A percentile compares a stretch with the other conserved stretches of the same genome.
Evolutionary conservation across 2,329 filamentous ascomycete species (phyloP).

Genomic region (Cladosporium phlei): DNA sequence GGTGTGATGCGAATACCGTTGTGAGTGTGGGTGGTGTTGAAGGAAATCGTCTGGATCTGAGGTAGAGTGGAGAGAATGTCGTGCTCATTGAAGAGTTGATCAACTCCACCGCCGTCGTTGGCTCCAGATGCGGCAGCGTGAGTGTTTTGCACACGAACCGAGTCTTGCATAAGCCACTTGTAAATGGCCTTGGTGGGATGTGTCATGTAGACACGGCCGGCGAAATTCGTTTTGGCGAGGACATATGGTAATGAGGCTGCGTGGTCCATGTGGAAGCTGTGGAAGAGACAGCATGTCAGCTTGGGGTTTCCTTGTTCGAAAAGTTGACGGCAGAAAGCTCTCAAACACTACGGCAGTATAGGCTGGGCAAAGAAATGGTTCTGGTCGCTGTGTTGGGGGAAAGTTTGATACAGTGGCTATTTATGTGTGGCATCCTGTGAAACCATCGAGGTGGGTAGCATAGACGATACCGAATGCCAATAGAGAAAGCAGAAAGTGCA

Average conservation of each 20-base stretch:
- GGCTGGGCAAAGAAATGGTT: constrained; percentile 7
- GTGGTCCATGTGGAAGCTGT: constrained; percentile 95
- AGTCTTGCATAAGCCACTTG: constrained; percentile 98
- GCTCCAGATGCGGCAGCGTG: constrained; percentile 27
- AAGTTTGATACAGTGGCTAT: constrained; percentile 33
- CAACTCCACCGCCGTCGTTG: constrained; percentile 43
- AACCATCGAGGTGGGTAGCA: constrained; percentile 10
- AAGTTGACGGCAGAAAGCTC: not conserved
- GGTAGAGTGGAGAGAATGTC: constrained; percentile 92
- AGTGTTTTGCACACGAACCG: constrained; percentile 70
- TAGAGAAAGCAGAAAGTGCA: not conserved
- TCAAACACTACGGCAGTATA: constrained; percentile 7
- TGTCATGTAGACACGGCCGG: constrained; percentile 96
- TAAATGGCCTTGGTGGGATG: constrained; percentile 99
- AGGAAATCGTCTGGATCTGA: constrained; percentile 94
- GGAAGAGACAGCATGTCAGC: constrained; percentile 15
- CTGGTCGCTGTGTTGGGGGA: constrained; percentile 11
- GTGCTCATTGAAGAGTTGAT: constrained; percentile 82
- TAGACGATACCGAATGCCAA: too few relatives aligned
- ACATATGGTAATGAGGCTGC: constrained; percentile 98
- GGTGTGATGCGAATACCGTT: constrained; percentile 95
- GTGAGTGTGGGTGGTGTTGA: constrained; percentile 95
- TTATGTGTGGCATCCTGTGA: constrained; percentile 16
- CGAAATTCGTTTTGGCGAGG: constrained; percentile 95
- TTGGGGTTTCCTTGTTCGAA: not conserved